Conservation (phyloP, 352 stramenopile genomes). For the Phytopythium delawarense region DNA sequence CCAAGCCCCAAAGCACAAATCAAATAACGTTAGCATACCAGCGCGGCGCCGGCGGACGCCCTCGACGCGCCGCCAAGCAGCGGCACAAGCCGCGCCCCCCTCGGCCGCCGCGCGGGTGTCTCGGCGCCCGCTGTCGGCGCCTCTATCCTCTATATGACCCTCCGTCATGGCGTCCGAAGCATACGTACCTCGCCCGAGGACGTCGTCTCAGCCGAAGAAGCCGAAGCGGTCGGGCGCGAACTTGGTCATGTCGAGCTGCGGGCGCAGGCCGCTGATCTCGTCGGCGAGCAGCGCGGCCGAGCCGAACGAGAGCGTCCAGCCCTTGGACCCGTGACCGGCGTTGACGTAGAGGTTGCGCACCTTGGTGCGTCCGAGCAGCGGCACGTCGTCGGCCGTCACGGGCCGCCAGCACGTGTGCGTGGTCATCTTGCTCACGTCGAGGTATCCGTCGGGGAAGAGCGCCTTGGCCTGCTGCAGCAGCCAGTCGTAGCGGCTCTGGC, state of each 20-base stretch:
- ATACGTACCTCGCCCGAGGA: slow-evolving; percentile 1
- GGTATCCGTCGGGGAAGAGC: slow-evolving; percentile 78
- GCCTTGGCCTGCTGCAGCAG: slow-evolving; percentile 66
- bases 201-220: slow-evolving; percentile 45
- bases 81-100: no score
- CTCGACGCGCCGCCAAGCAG: no score
- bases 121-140: neutral
- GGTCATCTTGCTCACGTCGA: slow-evolving; percentile 75
- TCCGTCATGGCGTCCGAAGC: neutral
- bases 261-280: slow-evolving; percentile 70
- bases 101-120: neutral
- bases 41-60: neutral
- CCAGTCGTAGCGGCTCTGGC: slow-evolving; percentile 75
- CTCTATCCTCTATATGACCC: slow-evolving; percentile 7
- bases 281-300: slow-evolving; percentile 71
- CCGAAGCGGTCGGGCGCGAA: slow-evolving; percentile 77
- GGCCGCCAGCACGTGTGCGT: slow-evolving; percentile 80
- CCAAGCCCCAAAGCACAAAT: neutral
- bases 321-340: slow-evolving; percentile 80
- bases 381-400: slow-evolving; percentile 80
- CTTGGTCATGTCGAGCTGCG: slow-evolving; percentile 80
- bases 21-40: neutral
- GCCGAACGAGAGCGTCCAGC: slow-evolving; percentile 83
- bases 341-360: slow-evolving; percentile 85
- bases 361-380: slow-evolving; percentile 74